Conservation (phyloP, 1,284 basidiomycete species). For the Puccinia triticina region DNA sequence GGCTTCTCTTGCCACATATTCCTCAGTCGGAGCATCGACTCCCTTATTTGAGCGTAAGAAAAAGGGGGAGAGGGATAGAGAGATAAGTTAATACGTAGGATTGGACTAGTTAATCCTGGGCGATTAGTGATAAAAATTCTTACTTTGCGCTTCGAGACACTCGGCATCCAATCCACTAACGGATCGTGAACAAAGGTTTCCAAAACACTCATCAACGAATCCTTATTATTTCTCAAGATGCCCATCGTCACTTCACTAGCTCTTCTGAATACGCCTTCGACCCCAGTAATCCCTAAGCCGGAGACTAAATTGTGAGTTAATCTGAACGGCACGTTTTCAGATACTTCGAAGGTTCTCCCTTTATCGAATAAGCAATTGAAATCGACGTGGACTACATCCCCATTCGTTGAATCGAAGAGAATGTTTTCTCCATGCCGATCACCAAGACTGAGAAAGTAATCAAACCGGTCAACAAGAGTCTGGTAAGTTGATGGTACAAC, state of each 20-base stretch:
- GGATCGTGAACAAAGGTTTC: constrained; percentile 99
- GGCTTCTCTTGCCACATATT: constrained; percentile 54
- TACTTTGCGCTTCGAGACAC: constrained; percentile 59
- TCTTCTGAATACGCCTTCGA: constrained; percentile 91
- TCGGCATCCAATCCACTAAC: constrained; percentile 89
- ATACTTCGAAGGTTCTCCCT: constrained; percentile 84
- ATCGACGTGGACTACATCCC: constrained; percentile 94
- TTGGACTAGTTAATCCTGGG: not conserved
- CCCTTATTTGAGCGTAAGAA: constrained; percentile 20
- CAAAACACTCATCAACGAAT: constrained; percentile 91
- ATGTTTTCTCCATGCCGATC: constrained; percentile 98
- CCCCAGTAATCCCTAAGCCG: constrained; percentile 88
- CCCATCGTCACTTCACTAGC: constrained; percentile 89
- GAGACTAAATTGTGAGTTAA: constrained; percentile 93
- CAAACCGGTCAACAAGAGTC: not conserved
- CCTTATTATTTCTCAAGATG: constrained; percentile 85
- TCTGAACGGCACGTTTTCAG: constrained; percentile 92
- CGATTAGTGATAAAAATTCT: constrained; percentile 2
- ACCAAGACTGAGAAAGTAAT: constrained; percentile 70
- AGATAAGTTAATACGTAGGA: constrained; percentile 43
- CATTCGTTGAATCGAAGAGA: constrained; percentile 81
- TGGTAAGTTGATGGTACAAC: not conserved
- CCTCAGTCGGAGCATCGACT: constrained; percentile 59
- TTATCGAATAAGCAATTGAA: constrained; percentile 98
- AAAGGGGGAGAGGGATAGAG: not conserved